Base-by-base conservation (phyloP, 108 stramenopile genomes). In the Skeletonema tropicum region DNA sequence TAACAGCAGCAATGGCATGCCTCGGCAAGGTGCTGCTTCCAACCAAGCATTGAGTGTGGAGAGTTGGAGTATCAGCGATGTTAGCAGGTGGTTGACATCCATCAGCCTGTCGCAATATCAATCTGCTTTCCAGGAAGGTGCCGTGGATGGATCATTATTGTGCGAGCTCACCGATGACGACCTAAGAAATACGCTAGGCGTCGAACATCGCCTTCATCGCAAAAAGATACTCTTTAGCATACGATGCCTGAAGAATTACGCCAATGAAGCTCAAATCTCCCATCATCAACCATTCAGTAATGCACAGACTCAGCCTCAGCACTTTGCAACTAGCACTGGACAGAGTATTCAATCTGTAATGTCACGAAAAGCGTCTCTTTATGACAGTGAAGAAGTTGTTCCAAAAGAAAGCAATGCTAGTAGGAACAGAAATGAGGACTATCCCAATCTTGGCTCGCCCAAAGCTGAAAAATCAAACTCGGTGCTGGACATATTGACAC, bases 101-200 rank as follows among this genome's bases (percentile, higher is more conserved):
- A 77, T 94, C 23, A 80, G 83, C 63, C 76, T 96, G 59, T 81
- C 83, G 13, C 93, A 94, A 72, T 96, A 96, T 63, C 84, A 83
- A 38, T 88, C 92, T 31, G 79, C 92, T 17, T 96, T 96, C 63
- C 75, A 76, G 13, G 91, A 94, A 61, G 93, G 89, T 12, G 93
- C 95, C 0, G 89, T 96, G 21, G 95, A 96, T 68, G 95, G 95
- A 10, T 79, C 87, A 33, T 94, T 96, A 84, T 74, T 96, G 41
- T 94, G 89, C 61, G 90, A 94, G 62, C 85, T 96, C 30, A 92
- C 88, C 62, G 95, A 96, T 68, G 95, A 96, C 60, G 95, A 96
- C 68, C 76, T 96, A 57, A 83, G 82, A 57, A 91, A 90, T 78
- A 94, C 91, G 10, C 74, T 96, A n/a, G 95, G 95, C 14, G 88